Evolutionary conservation across 768 basidiomycete species (phyloP).

Genomic region (Suillus occidentalis): DNA sequence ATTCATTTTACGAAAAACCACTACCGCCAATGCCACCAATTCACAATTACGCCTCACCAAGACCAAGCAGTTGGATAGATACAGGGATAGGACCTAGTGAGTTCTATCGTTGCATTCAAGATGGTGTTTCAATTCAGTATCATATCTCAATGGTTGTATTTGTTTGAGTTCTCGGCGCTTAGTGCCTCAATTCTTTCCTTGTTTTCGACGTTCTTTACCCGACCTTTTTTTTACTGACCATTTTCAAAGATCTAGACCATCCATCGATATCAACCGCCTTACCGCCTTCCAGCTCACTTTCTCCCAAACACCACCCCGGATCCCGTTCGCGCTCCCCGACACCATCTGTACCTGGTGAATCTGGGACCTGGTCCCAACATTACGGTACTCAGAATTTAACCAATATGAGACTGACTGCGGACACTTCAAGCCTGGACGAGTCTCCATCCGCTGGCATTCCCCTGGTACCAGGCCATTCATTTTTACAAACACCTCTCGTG

Average conservation of each 20-base stretch:
- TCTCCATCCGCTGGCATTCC: constrained; percentile 19
- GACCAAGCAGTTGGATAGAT: constrained; percentile 28
- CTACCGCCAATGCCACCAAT: constrained; percentile 35
- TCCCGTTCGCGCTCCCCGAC: constrained; percentile 42
- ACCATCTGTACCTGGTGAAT: constrained; percentile 29
- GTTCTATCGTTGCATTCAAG: constrained; percentile 11
- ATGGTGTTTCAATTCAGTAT: background rate
- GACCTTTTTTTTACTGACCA: constrained; percentile 19
- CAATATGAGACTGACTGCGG: constrained; percentile 20
- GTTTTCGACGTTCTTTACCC: constrained; percentile 15
- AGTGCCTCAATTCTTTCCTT: constrained; percentile 19
- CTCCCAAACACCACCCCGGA: constrained; percentile 28
- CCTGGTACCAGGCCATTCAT: constrained; percentile 19
- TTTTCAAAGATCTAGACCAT: constrained; percentile 28
- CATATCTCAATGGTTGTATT: background rate
- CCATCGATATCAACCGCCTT: constrained; percentile 32
- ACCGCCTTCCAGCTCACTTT: constrained; percentile 33
- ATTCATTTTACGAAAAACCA: constrained; percentile 34
- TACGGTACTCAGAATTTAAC: constrained; percentile 17
- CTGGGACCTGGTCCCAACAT: constrained; percentile 27
- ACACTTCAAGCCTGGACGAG: constrained; percentile 13
- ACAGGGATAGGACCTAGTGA: constrained; percentile 17
- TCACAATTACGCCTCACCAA: constrained; percentile 9
- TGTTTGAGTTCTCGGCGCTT: constrained; percentile 21
- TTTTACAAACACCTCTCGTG: constrained; percentile 35